phyloP scores from a whole-genome alignment of 495 filamentous ascomycete species.

The Penicillium crystallinum region DNA sequence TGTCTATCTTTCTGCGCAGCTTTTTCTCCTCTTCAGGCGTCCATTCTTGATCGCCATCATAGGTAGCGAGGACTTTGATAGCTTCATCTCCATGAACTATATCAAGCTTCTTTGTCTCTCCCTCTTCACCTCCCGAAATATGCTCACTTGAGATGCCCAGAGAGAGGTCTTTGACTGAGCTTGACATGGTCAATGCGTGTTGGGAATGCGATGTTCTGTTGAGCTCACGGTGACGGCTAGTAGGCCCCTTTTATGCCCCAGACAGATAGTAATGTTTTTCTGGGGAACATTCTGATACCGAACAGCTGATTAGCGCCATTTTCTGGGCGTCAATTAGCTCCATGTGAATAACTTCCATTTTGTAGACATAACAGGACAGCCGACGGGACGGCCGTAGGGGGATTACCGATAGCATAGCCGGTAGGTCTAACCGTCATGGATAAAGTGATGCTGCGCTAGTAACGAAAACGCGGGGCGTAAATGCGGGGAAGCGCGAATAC shows the following conservation, averaged over 20 bases:
- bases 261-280: not conserved
- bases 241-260: not conserved
- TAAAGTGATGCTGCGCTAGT: not conserved
- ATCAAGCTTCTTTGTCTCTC: conserved; percentile 19
- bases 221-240: not conserved
- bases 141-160: not conserved
- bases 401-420: not conserved
- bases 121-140: conserved; percentile 6
- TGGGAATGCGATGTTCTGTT: not conserved
- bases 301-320: not conserved
- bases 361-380: not conserved
- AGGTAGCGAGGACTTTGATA: conserved; percentile 34
- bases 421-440: not conserved
- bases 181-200: not conserved
- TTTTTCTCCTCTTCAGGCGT: conserved; percentile 42
- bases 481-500: not conserved
- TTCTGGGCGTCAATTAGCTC: not conserved
- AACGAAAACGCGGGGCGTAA: not conserved
- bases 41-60: conserved; percentile 39
- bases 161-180: not conserved
- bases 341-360: not conserved
- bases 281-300: not conserved
- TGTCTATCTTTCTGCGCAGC: conserved; percentile 41
- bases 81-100: conserved; percentile 44
- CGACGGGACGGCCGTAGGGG: not conserved